phyloP scores from a whole-genome alignment of 257 asterid genomes.

The Ilex aquifolium region DNA sequence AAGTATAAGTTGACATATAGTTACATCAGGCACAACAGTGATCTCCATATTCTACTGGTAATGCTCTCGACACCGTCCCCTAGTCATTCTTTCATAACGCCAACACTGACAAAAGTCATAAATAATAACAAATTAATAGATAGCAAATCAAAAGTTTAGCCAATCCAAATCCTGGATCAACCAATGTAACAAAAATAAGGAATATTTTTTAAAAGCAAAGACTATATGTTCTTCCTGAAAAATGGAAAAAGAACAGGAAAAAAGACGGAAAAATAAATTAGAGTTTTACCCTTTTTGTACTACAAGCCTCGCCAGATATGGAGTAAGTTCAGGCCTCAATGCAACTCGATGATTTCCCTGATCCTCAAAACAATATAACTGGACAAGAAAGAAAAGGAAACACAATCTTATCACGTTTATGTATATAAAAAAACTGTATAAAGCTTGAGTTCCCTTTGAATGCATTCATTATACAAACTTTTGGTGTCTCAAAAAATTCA shows the following conservation, averaged over 20 bases:
- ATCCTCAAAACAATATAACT: constrained; percentile 98
- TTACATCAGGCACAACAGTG: constrained; percentile 80
- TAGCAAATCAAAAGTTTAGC: constrained; percentile 1
- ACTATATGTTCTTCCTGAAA: too few species aligned
- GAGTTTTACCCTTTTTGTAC: constrained; percentile 79
- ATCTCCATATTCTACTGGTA: constrained; percentile 99
- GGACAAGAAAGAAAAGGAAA: constrained; percentile 16
- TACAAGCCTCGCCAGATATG: constrained; percentile 93
- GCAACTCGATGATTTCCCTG: constrained; percentile 95
- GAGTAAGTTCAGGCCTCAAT: constrained; percentile 96
- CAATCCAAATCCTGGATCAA: background rate
- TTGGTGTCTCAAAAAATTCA: too few species aligned
- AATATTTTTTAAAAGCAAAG: too few species aligned
- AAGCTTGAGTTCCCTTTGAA: too few species aligned
- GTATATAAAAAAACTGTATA: too few species aligned
- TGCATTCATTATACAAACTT: too few species aligned
- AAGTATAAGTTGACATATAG: constrained; percentile 35
- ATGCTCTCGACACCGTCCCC: constrained; percentile 97
- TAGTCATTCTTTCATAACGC: constrained; percentile 97
- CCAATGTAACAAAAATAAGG: too few species aligned
- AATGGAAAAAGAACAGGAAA: background rate
- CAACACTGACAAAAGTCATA: constrained; percentile 55
- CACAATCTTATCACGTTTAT: background rate
- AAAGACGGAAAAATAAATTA: constrained; percentile 5
- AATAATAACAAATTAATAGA: too few species aligned